Evolutionary conservation across 164 flowering plant species (phyloP).

Genomic region (Tetracentron sinense): DNA sequence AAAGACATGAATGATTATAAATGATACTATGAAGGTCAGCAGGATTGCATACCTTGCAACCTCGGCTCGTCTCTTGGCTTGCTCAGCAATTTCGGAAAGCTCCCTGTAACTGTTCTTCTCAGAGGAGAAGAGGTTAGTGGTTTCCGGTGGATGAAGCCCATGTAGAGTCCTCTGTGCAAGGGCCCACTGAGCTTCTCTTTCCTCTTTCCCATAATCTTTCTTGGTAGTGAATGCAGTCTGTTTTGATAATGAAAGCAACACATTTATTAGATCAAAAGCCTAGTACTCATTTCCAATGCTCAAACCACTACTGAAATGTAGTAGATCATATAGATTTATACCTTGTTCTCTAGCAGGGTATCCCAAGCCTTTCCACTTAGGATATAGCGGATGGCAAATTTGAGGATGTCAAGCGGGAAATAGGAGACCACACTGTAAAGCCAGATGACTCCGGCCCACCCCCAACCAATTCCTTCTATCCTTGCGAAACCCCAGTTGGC

Average conservation of each 20-base stretch:
- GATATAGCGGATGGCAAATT: conserved; percentile 73
- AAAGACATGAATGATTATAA: background rate
- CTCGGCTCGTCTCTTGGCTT: conserved; percentile 95
- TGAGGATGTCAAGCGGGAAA: conserved; percentile 74
- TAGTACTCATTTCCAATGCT: background rate
- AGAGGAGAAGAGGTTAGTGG: conserved; percentile 41
- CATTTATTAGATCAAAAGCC: background rate
- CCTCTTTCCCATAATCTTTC: conserved; percentile 90
- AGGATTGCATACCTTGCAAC: conserved; percentile 68
- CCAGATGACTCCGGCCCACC: conserved; percentile 99
- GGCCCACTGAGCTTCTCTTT: conserved; percentile 99
- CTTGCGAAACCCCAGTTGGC: conserved; percentile 92
- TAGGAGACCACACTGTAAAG: conserved; percentile 79
- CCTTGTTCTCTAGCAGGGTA: conserved; percentile 81
- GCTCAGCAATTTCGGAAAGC: conserved; percentile 95
- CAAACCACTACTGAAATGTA: no score
- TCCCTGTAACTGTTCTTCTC: conserved; percentile 96
- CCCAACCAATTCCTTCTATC: conserved; percentile 86
- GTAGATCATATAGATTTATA: conserved; percentile 10
- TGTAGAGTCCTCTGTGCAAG: conserved; percentile 91
- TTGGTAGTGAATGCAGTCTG: conserved; percentile 98
- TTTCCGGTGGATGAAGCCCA: conserved; percentile 86
- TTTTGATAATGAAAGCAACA: background rate
- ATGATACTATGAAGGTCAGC: background rate
- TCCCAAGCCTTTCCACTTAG: conserved; percentile 92